Conservation (phyloP, 2,329 filamentous ascomycete species). For the Coniochaeta pulveracea region DNA sequence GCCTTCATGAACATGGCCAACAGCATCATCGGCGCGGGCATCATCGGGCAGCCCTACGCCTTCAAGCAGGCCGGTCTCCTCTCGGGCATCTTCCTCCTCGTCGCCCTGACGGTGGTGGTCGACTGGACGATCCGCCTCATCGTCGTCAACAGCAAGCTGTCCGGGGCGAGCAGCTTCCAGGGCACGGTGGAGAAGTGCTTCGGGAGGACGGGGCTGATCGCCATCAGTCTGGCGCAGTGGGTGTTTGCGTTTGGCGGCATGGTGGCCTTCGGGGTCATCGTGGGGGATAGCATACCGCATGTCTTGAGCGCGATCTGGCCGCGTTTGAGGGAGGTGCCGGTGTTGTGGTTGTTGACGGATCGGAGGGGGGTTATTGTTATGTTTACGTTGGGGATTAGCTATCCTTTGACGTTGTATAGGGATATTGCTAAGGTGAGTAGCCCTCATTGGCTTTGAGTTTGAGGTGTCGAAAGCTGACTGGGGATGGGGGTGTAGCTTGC, state of each 20-base stretch:
- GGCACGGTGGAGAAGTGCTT: constrained; percentile 95
- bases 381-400: constrained; percentile 77
- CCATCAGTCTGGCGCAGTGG: constrained; percentile 88
- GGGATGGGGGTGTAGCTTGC: constrained; percentile 50
- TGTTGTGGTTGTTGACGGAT: constrained; percentile 74
- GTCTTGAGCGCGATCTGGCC: constrained; percentile 79
- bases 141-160: constrained; percentile 94
- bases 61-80: constrained; percentile 82
- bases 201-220: constrained; percentile 74
- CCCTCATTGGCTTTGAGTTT: not conserved
- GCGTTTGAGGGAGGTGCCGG: constrained; percentile 55
- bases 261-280: constrained; percentile 95
- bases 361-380: constrained; percentile 78
- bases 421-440: constrained; percentile 83
- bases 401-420: constrained; percentile 82
- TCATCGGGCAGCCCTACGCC: constrained; percentile 87
- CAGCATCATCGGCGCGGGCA: constrained; percentile 77
- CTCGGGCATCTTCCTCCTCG: constrained; percentile 66
- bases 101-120: constrained; percentile 69
- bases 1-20: constrained; percentile 99
- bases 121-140: constrained; percentile 98
- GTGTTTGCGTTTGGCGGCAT: constrained; percentile 97
- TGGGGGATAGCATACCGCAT: constrained; percentile 91
- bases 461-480: not conserved
- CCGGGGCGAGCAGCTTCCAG: constrained; percentile 88